phyloP scores from a whole-genome alignment of 805 yeast species.

The Candida insectalens region DNA sequence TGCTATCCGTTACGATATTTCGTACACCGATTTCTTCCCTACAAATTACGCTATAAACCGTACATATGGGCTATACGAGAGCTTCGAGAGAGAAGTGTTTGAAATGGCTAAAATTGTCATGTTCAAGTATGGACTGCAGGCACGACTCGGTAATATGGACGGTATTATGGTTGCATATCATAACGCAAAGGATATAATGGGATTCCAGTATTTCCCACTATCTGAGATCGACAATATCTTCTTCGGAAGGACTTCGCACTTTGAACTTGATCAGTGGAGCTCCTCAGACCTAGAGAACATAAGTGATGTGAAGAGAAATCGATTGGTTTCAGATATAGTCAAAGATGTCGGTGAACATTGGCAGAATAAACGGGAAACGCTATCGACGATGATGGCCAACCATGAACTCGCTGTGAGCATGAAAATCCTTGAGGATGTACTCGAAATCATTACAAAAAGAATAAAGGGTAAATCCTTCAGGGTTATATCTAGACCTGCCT shows the following conservation, averaged over 20 bases:
- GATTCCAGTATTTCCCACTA: conserved; percentile 81
- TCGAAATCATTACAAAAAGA: conserved; percentile 28
- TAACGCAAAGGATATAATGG: conserved; percentile 70
- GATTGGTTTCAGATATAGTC: conserved; percentile 7
- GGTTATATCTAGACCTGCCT: conserved; percentile 14
- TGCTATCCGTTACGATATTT: conserved; percentile 70
- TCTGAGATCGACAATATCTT: conserved; percentile 56
- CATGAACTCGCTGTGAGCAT: conserved; percentile 57
- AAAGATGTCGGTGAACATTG: conserved; percentile 20
- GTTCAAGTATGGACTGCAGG: conserved; percentile 82
- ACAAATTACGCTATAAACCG: conserved; percentile 61
- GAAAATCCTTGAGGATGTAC: conserved; percentile 36
- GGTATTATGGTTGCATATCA: conserved; percentile 92
- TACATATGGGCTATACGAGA: conserved; percentile 57
- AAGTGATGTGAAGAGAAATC: conserved; percentile 2
- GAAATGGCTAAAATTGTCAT: conserved; percentile 72
- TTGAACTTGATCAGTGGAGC: no score
- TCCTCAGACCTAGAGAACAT: conserved; percentile 1
- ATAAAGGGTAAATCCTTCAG: conserved; percentile 28
- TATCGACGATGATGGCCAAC: conserved; percentile 49
- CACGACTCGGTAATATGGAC: conserved; percentile 93
- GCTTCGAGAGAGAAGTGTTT: conserved; percentile 70
- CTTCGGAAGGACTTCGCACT: conserved; percentile 38
- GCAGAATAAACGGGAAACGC: conserved; percentile 23
- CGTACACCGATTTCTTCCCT: conserved; percentile 41